Evolutionary conservation across 768 basidiomycete species (phyloP).

Genomic region (Naganishia onofrii): DNA sequence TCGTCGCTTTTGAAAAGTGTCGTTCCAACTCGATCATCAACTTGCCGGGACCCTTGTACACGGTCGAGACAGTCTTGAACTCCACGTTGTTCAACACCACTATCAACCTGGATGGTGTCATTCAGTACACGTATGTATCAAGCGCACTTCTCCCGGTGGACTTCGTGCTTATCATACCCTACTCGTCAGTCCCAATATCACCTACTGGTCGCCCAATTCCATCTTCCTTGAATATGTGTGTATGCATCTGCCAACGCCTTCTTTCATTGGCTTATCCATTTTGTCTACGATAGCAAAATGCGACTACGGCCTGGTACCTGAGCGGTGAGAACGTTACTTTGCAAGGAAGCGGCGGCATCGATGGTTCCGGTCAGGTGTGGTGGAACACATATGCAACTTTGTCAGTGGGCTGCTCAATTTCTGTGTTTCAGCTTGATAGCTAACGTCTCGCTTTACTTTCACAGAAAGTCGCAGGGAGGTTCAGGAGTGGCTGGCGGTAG

Average conservation of each 20-base stretch:
- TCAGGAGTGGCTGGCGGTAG: slow-evolving; percentile 56
- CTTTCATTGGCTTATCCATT: slow-evolving; percentile 54
- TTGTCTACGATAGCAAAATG: slow-evolving; percentile 53
- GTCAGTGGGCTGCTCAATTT: neutral
- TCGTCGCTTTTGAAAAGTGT: slow-evolving; percentile 25
- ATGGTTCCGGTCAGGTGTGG: slow-evolving; percentile 62
- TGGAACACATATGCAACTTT: slow-evolving; percentile 10
- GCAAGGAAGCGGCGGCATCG: slow-evolving; percentile 65
- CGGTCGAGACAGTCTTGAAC: slow-evolving; percentile 26
- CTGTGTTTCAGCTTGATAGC: slow-evolving; percentile 3
- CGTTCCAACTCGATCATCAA: slow-evolving; percentile 25
- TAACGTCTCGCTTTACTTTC: slow-evolving; percentile 38
- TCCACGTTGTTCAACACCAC: slow-evolving; percentile 21
- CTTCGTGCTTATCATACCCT: neutral
- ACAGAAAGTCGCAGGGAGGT: slow-evolving; percentile 30
- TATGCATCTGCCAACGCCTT: slow-evolving; percentile 37
- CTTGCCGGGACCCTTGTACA: slow-evolving; percentile 27
- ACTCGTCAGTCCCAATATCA: slow-evolving; percentile 51
- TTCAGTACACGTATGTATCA: slow-evolving; percentile 24
- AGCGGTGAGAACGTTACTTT: slow-evolving; percentile 35
- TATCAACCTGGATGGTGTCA: slow-evolving; percentile 24
- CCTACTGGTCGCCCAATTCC: slow-evolving; percentile 55
- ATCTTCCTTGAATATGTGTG: slow-evolving; percentile 56
- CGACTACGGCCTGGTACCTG: slow-evolving; percentile 41
- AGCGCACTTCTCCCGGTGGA: neutral